These are phyloP conservation scores for Neoboletus brunneissimus DNA, from an alignment of 768 basidiomycete genomes.

Conservation along the genomic window DNA sequence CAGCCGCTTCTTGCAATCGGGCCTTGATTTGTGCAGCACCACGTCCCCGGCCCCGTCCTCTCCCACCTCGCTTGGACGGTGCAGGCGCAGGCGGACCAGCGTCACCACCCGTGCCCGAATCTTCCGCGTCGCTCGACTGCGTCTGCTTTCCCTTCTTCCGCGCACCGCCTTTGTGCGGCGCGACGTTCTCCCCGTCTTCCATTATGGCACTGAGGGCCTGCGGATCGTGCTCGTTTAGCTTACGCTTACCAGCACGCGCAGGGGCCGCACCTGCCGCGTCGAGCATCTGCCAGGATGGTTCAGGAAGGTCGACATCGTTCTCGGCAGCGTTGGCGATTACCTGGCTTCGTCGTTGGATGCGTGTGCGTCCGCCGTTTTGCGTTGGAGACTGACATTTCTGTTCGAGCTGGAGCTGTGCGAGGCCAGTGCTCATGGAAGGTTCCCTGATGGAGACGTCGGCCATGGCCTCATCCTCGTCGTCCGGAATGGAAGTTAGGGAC, in stretches of 20 bases:
- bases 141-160: constrained; percentile 27
- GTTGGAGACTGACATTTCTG: constrained; percentile 11
- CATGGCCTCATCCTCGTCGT: constrained; percentile 22
- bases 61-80: constrained; percentile 17
- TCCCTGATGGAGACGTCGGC: constrained; percentile 9
- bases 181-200: constrained; percentile 16
- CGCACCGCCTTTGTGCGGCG: constrained; percentile 5
- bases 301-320: constrained; percentile 37
- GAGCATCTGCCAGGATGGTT: constrained; percentile 61
- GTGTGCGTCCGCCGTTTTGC: constrained; percentile 15
- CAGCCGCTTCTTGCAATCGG: constrained; percentile 26
- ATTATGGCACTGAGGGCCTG: constrained; percentile 28
- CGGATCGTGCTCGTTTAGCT: constrained; percentile 29
- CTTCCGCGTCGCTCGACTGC: constrained; percentile 16
- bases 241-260: constrained; percentile 37
- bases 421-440: constrained; percentile 31
- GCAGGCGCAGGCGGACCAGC: neutral
- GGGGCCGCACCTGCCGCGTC: constrained; percentile 22
- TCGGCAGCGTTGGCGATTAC: constrained; percentile 48
- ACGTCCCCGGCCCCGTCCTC: constrained; percentile 25
- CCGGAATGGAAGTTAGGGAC: constrained; percentile 22
- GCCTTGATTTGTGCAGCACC: constrained; percentile 14
- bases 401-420: constrained; percentile 35
- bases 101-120: constrained; percentile 13
- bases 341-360: constrained; percentile 48